Evolutionary conservation across 352 stramenopile species (phyloP), one percentile per base, ranked within the genome.

Genomic region (Phytophthora fragariaefolia): DNA sequence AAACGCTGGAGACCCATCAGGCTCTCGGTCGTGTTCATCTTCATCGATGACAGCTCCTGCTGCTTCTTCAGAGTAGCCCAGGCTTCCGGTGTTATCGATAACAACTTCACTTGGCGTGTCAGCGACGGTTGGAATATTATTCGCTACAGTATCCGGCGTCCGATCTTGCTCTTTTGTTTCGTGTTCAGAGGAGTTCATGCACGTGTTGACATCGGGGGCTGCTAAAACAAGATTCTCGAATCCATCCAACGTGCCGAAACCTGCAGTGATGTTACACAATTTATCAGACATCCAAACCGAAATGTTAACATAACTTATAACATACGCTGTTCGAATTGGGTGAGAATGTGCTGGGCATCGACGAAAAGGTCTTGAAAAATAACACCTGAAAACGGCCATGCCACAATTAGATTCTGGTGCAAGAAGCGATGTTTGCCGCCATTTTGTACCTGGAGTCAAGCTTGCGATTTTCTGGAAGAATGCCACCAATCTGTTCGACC

Each of bases 241-340:
- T 30, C 53, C 59, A 27, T 79, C 48, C 30, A 88, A 57, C 5
- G 69, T 64, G 40, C 68, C 75, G 36, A 81, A 75, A 43, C 67
- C 79, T 87, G 50, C 24, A 70, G 18, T 32, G n/a, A 57, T 30
- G 47, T 4, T 22, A 56, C 17, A 57, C 6, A 61, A 20, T n/a
- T n/a, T 51, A 38, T 9, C 12, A 28, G n/a, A 56, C 32, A 7
- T 22, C 51, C 18, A 43, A 9, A 48, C 61, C 18, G 57, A 27
- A 24, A 13, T 34, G 52, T n/a, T 17, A n/a, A 20, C 40, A 64
- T 40, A n/a, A 46, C 18, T 23, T 22, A 27, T 26, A 40, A 36
- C 80, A 47, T 80, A 87, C 80, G 69, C 30, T 78, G 52, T 42
- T 85, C 56, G 58, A 84, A 85, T 27, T 70, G 38, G 24, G 66